Base-by-base conservation (phyloP, 768 basidiomycete genomes). In the Leccinum fibrillosum region DNA sequence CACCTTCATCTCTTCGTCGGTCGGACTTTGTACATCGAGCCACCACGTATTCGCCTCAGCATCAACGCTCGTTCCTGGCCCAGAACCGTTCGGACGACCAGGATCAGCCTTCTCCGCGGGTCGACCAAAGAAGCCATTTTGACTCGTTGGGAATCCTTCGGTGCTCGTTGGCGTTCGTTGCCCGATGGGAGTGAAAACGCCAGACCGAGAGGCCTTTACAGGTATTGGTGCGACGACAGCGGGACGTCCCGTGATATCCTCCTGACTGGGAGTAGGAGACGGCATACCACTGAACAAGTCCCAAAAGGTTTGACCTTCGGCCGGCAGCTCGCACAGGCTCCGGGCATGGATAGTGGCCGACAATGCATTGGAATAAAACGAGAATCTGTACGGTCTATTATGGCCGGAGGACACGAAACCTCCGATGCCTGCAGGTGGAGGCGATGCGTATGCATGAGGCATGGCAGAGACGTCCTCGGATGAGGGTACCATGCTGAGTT, bases 1-100 rank as follows among this genome's bases (percentile, higher is more conserved):
- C 78, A 95, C 86, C 71, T 92, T 92, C 97, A 99, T 98, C 74
- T 99, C 97, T 50, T 95, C 94, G 62, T 99, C 97, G 1, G 95
- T 98, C 0, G 97, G 97, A 56, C 86, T 89, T 54, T 87, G 82
- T 2, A 98, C 82, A 67, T 99, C 97, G 61, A 99, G 74, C 97
- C 97, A 99, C 97, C 97, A 99, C 2, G 94, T 97, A 66, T 82
- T 88, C 1, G 80, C 80, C 62, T 94, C 94, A 2, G 78, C 77
- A 54, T 88, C 81, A 21, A 49, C 32, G 21, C 19, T 53, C 25
- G 47, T 15, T 10, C 63, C 61, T 21, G 64, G 67, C 17, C 64
- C 72, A 7, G 66, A 69, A 17, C 66, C 65, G 23, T 67, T 61
- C 2, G 64, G 67, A 6, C 54, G 63, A 42, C 64, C 62, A 42